These are phyloP conservation scores for Gnetum montanum DNA, from an alignment of 75 land plant species.

Conservation along the genomic window DNA sequence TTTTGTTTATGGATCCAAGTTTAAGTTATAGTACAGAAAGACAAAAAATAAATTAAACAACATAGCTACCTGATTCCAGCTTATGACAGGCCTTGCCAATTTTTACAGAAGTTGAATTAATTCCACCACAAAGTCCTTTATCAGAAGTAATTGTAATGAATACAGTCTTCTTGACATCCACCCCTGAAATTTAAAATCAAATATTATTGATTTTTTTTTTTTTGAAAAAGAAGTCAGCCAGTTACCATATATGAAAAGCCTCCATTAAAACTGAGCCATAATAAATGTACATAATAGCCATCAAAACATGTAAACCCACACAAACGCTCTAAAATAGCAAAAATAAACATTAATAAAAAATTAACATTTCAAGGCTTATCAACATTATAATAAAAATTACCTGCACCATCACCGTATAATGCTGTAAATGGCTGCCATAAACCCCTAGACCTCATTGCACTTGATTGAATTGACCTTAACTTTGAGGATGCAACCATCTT, in stretches of 20 bases:
- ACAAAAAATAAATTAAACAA: too few relatives aligned
- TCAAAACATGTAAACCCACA: not conserved
- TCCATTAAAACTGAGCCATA: too few relatives aligned
- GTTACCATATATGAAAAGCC: too few relatives aligned
- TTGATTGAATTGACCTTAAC: conserved; percentile 66
- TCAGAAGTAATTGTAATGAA: conserved; percentile 79
- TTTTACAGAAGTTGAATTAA: conserved; percentile 87
- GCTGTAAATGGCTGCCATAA: conserved; percentile 98
- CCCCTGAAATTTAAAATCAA: conserved; percentile 27
- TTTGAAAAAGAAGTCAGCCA: not conserved
- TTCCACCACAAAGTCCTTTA: conserved; percentile 99
- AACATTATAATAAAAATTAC: conserved; percentile 16
- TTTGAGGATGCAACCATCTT: conserved; percentile 99
- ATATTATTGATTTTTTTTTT: not conserved
- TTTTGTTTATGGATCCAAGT: too few relatives aligned
- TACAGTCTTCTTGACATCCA: conserved; percentile 74
- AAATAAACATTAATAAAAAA: not conserved
- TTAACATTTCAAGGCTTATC: not conserved
- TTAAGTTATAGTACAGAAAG: too few relatives aligned
- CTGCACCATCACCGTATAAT: conserved; percentile 81
- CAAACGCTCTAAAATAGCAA: not conserved
- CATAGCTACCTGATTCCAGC: conserved; percentile 42
- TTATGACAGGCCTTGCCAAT: conserved; percentile 58
- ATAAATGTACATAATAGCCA: not conserved
- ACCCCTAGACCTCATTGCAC: conserved; percentile 88